Evolutionary conservation across 306 rosid species (phyloP), one percentile per base, ranked within the genome.

Genomic region (Pterocarpus macrocarpus): DNA sequence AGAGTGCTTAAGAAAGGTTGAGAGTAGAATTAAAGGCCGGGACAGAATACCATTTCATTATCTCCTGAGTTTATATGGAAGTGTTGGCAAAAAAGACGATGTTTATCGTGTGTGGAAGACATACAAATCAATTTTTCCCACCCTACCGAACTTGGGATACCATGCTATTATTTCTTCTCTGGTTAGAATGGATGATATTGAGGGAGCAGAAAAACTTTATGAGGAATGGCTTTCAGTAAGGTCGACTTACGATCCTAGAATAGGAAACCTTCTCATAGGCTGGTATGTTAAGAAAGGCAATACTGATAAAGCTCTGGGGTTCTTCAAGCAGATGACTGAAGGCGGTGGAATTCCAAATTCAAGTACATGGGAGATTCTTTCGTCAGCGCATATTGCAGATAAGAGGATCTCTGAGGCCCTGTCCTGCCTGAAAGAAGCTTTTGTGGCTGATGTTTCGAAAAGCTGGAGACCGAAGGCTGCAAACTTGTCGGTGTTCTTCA

Each of bases 11-110:
- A 89, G 87, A 75, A 88, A 78, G 85, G 87, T 92, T 41, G 99
- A 96, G 88, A 62, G 89, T 83, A 88, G 98, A 86, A 92, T 96
- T 73, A 77, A 82, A 14, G 97, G 99, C 52, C 92, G 98, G 57
- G 94, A 96, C 83, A 82, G 91, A 84, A 83, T 93, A 50, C 97
- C 99, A 59, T 96, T 90, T 82, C 99, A 96, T 81, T 96, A 90
- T 86, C 99, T 96, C 64, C 84, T 96, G 55, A 93, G 97, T 80
- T 86, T 93, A 43, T 96, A 93, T 47, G 99, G 97, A 67, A 83
- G 80, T 68, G 61, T 90, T 71, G 97, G 97, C 38, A 92, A 90
- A 69, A 93, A 87, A 79, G 96, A 91, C 5, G 98, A 95, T 81
- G 83, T 87, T 71, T 89, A 88, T 81, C 97, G 99, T 30, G 89